Conservation (phyloP, 1,284 basidiomycete genomes). For the Tilletiaria anomala region DNA sequence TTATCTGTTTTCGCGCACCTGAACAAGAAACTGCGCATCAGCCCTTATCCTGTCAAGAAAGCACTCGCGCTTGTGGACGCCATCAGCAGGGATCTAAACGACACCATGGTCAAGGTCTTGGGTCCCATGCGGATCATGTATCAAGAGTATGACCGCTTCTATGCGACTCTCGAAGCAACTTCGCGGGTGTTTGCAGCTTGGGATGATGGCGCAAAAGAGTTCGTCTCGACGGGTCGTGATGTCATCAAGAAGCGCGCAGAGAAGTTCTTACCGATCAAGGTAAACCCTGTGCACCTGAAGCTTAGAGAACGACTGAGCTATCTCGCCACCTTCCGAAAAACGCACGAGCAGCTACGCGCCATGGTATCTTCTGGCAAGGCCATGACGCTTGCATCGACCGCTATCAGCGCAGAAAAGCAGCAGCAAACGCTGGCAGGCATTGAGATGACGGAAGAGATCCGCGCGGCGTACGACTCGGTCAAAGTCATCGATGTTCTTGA, state of each 20-base stretch:
- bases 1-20: constrained; percentile 79
- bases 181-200: constrained; percentile 77
- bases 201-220: constrained; percentile 96
- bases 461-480: constrained; percentile 75
- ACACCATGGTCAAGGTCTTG: constrained; percentile 79
- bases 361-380: constrained; percentile 93
- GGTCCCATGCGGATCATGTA: constrained; percentile 79
- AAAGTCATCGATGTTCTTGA: constrained; percentile 94
- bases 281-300: constrained; percentile 75
- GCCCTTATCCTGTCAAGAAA: constrained; percentile 83
- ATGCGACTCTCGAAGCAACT: constrained; percentile 62
- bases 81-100: constrained; percentile 92
- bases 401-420: constrained; percentile 12
- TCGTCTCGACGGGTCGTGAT: constrained; percentile 90
- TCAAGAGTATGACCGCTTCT: constrained; percentile 84
- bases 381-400: constrained; percentile 7
- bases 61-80: constrained; percentile 93
- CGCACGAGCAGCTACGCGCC: constrained; percentile 89
- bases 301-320: constrained; percentile 78
- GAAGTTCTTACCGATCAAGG: constrained; percentile 94
- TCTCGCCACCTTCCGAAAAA: constrained; percentile 75
- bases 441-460: constrained; percentile 88
- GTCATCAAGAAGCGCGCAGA: constrained; percentile 80
- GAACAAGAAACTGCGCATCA: constrained; percentile 69
- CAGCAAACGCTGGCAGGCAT: constrained; percentile 51